These are phyloP conservation scores for Botrytis galanthina DNA, from an alignment of 2,329 filamentous ascomycete genomes.

Conservation along the genomic window DNA sequence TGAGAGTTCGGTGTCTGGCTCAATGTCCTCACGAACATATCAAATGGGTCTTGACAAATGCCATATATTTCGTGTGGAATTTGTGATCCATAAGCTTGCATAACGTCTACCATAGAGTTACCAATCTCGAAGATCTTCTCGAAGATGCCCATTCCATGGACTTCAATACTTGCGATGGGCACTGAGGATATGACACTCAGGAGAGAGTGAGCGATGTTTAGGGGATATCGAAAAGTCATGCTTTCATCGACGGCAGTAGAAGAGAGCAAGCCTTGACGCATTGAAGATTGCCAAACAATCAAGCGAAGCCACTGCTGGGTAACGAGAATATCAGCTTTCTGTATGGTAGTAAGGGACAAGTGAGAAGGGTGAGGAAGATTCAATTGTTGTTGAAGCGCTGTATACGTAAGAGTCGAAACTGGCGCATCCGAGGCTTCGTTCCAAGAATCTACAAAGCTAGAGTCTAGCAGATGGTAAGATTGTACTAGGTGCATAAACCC, in stretches of 20 bases:
- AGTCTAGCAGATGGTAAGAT: slow-evolving; percentile 61
- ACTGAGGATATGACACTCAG: slow-evolving; percentile 45
- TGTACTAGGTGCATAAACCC: slow-evolving; percentile 61
- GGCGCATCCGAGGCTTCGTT: slow-evolving; percentile 54
- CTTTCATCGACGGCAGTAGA: slow-evolving; percentile 56
- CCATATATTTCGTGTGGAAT: slow-evolving; percentile 32
- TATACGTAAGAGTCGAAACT: slow-evolving; percentile 54
- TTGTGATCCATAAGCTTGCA: slow-evolving; percentile 39
- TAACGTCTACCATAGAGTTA: slow-evolving; percentile 45
- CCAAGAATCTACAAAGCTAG: slow-evolving; percentile 62
- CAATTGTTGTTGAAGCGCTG: slow-evolving; percentile 54
- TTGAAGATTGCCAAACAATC: slow-evolving; percentile 71
- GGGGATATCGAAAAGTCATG: slow-evolving; percentile 60
- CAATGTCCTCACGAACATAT: slow-evolving; percentile 46
- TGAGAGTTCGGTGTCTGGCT: slow-evolving; percentile 47
- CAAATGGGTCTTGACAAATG: slow-evolving; percentile 43
- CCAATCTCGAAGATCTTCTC: slow-evolving; percentile 52
- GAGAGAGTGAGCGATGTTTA: slow-evolving; percentile 60
- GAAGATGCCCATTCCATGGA: slow-evolving; percentile 50
- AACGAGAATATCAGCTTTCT: slow-evolving; percentile 66
- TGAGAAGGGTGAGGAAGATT: slow-evolving; percentile 39
- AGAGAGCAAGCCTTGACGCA: slow-evolving; percentile 62
- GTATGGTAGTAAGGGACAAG: slow-evolving; percentile 53
- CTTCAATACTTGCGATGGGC: slow-evolving; percentile 45
- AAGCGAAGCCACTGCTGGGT: slow-evolving; percentile 70